A percentile compares a stretch with the other conserved stretches of the same genome.
Evolutionary conservation across 2,329 filamentous ascomycete species (phyloP).

Genomic region (Cladosporium sp.): DNA sequence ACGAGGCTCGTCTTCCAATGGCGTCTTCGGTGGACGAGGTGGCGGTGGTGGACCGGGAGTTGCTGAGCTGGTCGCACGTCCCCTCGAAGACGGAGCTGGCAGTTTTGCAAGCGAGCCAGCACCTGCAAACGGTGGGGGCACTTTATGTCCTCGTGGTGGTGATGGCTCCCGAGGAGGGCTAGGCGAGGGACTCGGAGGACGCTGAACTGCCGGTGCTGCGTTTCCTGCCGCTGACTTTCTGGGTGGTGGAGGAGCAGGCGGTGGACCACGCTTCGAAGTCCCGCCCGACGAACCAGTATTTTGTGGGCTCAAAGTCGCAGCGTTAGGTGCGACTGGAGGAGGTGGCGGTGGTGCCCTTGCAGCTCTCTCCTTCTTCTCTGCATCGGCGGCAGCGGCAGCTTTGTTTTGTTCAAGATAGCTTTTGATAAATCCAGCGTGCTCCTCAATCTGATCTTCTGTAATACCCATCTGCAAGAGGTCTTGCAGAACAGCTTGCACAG

Average conservation of each 20-base stretch:
- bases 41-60: constrained; percentile 47
- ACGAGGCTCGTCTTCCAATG: constrained; percentile 56
- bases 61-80: constrained; percentile 38
- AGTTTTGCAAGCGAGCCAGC: constrained; percentile 81
- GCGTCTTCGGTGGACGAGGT: constrained; percentile 47
- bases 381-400: constrained; percentile 44
- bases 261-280: constrained; percentile 53
- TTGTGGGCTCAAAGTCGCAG: constrained; percentile 53
- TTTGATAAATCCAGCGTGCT: constrained; percentile 66
- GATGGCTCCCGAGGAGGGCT: constrained; percentile 64
- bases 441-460: constrained; percentile 63
- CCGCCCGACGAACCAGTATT: constrained; percentile 57
- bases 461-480: constrained; percentile 63
- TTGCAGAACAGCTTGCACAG: constrained; percentile 57
- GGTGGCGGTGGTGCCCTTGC: constrained; percentile 59
- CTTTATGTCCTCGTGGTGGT: constrained; percentile 69
- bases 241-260: constrained; percentile 52
- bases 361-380: constrained; percentile 45
- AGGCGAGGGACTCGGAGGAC: constrained; percentile 51
- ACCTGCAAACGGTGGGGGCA: constrained; percentile 82
- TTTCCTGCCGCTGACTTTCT: constrained; percentile 31
- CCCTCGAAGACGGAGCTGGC: constrained; percentile 53
- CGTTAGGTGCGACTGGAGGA: constrained; percentile 46
- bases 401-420: constrained; percentile 63
- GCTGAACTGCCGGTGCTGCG: constrained; percentile 39